Base-by-base conservation (phyloP, 1,139 yeast species). In the Taphrina betulina region DNA sequence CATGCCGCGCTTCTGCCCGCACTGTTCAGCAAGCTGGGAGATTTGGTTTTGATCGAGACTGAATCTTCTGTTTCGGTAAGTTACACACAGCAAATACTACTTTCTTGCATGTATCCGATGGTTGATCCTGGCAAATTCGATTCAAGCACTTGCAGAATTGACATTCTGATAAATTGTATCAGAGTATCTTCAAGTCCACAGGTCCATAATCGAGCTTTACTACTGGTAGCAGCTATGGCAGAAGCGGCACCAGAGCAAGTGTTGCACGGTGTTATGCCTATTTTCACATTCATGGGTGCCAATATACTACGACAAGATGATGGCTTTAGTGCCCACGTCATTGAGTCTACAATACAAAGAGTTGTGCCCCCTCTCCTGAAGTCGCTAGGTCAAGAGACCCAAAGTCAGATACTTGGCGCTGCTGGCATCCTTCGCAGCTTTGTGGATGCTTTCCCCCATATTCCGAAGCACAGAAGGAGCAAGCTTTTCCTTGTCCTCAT, bases 201-300 rank as follows among this genome's bases (percentile, higher is more conserved):
- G 70, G 94, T 90, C 29, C 98, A 92, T 71, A 92, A 92, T 70
- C 80, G 90, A 63, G 74, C 92, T 54, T 74, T 92, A 60, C 73
- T 92, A 61, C 90, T 92, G 17, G 82, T 92, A 64, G 87, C 97
- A 2, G 85, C 89, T 55, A 75, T 92, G 63, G 97, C 97, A 0
- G 75, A 89, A 0, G 73, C 90, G 58, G 88, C 92, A 16, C 96
- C 98, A 5, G 97, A 92, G 67, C 80, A 85, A 37, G 89, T 92
- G 35, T 75, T 94, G 62, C 97, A 94, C 71, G 86, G 96, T 2
- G 95, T 94, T 12, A 92, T 92, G 99, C 98, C 99, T 17, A 90
- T 92, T 56, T 92, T 92, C 74, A 94, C 98, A 0, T 94, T 92
- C 66, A 92, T 92, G 98, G 99, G 99, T 58, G 95, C 97, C 28